Evolutionary conservation across 257 asterid species (phyloP).

Genomic region (Przewalskia tangutica): DNA sequence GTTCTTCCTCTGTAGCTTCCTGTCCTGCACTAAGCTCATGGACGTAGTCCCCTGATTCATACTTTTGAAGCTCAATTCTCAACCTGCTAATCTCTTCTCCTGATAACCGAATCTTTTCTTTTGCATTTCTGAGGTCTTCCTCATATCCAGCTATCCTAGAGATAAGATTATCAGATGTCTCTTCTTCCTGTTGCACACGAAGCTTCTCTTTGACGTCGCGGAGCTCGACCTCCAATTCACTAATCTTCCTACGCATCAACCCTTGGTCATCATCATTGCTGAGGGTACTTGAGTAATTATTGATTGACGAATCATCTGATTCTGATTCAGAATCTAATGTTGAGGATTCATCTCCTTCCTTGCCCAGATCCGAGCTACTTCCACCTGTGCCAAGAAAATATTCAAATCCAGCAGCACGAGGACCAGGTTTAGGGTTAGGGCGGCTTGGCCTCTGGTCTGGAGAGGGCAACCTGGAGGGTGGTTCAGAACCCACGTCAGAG

Average conservation of each 20-base stretch:
- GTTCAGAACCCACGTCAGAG: constrained; percentile 68
- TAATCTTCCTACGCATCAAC: constrained; percentile 35
- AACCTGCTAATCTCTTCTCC: constrained; percentile 51
- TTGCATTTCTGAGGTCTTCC: constrained; percentile 48
- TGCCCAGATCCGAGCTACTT: constrained; percentile 44
- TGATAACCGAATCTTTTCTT: constrained; percentile 37
- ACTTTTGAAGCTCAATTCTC: constrained; percentile 50
- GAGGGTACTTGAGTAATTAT: constrained; percentile 34
- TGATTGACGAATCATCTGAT: constrained; percentile 77
- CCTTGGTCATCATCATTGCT: constrained; percentile 45
- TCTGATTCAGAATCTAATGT: constrained; percentile 73
- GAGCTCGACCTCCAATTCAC: constrained; percentile 59
- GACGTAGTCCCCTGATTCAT: constrained; percentile 20
- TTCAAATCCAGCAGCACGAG: constrained; percentile 85
- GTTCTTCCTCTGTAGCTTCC: constrained; percentile 16
- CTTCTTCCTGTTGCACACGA: constrained; percentile 26
- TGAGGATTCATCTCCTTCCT: constrained; percentile 75
- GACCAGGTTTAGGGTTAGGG: constrained; percentile 48
- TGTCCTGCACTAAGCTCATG: constrained; percentile 7
- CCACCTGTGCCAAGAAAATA: constrained; percentile 49
- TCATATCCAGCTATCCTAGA: constrained; percentile 37
- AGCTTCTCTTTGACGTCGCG: constrained; percentile 53
- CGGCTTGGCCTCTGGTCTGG: constrained; percentile 36
- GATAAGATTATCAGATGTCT: constrained; percentile 16
- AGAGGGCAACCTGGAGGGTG: constrained; percentile 36